A percentile compares a stretch with the other conserved stretches of the same genome.
Evolutionary conservation across 768 basidiomycete species (phyloP).

Genomic region (Boletus rex-veris): DNA sequence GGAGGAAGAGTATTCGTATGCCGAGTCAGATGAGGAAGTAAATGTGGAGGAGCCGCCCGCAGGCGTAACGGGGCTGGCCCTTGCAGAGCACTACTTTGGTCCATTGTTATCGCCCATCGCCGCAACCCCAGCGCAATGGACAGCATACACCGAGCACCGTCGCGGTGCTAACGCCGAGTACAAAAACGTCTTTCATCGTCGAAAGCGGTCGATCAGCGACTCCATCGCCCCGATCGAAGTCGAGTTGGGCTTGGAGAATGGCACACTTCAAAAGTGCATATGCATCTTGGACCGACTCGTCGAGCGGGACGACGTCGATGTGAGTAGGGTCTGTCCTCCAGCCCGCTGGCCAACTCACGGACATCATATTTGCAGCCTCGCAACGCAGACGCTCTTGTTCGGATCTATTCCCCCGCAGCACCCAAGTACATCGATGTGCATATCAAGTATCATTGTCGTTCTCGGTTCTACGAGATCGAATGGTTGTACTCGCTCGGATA

Average conservation of each 20-base stretch:
- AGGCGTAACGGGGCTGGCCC: background rate
- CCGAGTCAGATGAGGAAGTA: no score
- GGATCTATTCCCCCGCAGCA: slow-evolving; percentile 8
- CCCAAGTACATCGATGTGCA: slow-evolving; percentile 17
- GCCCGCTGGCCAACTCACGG: background rate
- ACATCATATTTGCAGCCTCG: background rate
- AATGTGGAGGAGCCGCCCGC: background rate
- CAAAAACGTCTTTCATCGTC: background rate
- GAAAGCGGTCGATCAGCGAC: background rate
- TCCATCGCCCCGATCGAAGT: slow-evolving; percentile 1
- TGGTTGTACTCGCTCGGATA: slow-evolving; percentile 15
- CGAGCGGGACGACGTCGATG: background rate
- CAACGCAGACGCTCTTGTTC: background rate
- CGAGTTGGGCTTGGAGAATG: background rate
- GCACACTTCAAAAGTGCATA: slow-evolving; percentile 10
- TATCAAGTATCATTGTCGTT: slow-evolving; percentile 8
- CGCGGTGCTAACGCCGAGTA: background rate
- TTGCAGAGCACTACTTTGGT: slow-evolving; percentile 7
- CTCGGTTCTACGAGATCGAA: background rate
- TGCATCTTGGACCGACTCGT: background rate
- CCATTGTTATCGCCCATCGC: slow-evolving; percentile 6
- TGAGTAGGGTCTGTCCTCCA: background rate
- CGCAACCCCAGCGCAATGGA: background rate
- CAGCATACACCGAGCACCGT: slow-evolving; percentile 5
- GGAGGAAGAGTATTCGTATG: no score